Percentiles rank a stretch among this genome's conserved stretches.
phyloP scores from a whole-genome alignment of 495 filamentous ascomycete species.

The Talaromyces thailandensis region DNA sequence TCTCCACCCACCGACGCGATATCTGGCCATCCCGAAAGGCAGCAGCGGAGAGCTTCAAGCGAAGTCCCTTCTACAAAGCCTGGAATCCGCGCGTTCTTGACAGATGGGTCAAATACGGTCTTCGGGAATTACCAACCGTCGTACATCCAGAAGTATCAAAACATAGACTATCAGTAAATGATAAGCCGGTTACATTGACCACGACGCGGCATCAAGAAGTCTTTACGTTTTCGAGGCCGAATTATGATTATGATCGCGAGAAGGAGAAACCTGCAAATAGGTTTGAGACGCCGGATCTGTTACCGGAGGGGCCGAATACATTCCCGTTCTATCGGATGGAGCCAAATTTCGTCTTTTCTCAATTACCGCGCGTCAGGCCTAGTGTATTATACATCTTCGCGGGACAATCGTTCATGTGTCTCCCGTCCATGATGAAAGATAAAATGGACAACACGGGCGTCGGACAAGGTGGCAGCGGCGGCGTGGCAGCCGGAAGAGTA shows the following conservation, averaged over 20 bases:
- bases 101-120: conserved; percentile 53
- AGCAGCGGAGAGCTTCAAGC: conserved; percentile 50
- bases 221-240: conserved; percentile 50
- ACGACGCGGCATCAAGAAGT: conserved; percentile 55
- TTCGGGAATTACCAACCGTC: conserved; percentile 53
- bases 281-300: conserved; percentile 38
- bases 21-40: conserved; percentile 57
- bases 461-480: conserved; percentile 42
- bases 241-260: conserved; percentile 31
- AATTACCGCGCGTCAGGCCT: conserved; percentile 63
- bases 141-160: conserved; percentile 36
- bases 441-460: conserved; percentile 37
- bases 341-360: conserved; percentile 46
- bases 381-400: conserved; percentile 81
- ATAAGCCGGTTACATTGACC: conserved; percentile 44
- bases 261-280: conserved; percentile 29
- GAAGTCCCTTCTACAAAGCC: conserved; percentile 56
- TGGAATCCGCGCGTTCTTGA: conserved; percentile 71
- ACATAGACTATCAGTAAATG: conserved; percentile 6
- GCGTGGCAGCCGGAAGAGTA: conserved; percentile 55
- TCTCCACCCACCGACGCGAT: conserved; percentile 58
- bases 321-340: conserved; percentile 75
- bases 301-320: conserved; percentile 23
- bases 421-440: conserved; percentile 35
- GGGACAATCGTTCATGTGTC: conserved; percentile 51